These are phyloP conservation scores for Mortierella sp. DNA, from an alignment of 371 early-diverging fungal species.

Conservation along the genomic window DNA sequence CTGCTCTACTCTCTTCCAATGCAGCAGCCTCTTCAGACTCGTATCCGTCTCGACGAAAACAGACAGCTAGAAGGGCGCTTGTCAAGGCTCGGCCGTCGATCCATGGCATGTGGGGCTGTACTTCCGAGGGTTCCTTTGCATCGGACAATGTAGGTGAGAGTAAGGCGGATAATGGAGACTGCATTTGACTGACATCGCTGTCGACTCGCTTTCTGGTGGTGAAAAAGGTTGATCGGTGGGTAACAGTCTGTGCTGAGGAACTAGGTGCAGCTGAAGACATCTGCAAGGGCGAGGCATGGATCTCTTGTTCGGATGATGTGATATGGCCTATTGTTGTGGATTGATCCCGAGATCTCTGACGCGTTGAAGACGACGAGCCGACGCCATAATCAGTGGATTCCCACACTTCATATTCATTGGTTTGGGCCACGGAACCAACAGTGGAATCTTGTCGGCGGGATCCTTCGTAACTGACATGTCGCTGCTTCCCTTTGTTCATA, in stretches of 20 bases:
- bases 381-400: background rate
- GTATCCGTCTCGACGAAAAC: constrained; percentile 46
- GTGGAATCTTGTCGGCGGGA: constrained; percentile 13
- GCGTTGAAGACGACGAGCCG: constrained; percentile 8
- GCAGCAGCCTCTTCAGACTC: constrained; percentile 31
- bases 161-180: background rate
- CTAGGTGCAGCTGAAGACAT: background rate
- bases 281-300: too few relatives aligned
- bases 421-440: constrained; percentile 1
- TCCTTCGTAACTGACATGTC: constrained; percentile 7
- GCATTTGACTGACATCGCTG: constrained; percentile 11
- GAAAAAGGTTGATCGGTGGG: constrained; percentile 23
- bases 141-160: background rate
- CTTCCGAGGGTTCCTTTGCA: background rate
- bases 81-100: constrained; percentile 50
- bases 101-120: constrained; percentile 41
- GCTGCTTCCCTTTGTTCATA: constrained; percentile 12
- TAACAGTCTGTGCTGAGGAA: background rate
- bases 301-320: too few relatives aligned
- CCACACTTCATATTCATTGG: background rate
- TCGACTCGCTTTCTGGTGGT: constrained; percentile 16
- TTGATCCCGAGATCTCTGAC: background rate
- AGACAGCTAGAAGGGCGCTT: constrained; percentile 48
- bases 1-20: constrained; percentile 30
- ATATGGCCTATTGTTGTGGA: too few relatives aligned